Conservation (phyloP, 2,329 filamentous ascomycete species). For the Juglanconis oblonga region DNA sequence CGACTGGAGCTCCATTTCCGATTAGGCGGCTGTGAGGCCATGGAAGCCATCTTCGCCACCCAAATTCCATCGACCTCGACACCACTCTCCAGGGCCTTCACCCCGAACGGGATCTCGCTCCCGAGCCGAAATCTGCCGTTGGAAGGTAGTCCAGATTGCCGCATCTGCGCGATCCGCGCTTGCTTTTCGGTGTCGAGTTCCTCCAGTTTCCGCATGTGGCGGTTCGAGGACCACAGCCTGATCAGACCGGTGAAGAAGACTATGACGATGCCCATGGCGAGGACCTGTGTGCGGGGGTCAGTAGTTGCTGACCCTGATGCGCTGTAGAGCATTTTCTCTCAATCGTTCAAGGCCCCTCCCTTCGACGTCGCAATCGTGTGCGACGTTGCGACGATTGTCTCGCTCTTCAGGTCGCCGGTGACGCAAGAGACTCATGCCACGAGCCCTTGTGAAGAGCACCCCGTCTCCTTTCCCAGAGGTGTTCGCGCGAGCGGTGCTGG, state of each 20-base stretch:
- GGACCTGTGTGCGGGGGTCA: slow-evolving; percentile 51
- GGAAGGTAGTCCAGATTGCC: slow-evolving; percentile 47
- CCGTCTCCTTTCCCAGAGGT: background rate
- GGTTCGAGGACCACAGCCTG: slow-evolving; percentile 65
- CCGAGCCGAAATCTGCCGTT: slow-evolving; percentile 27
- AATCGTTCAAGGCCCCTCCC: background rate
- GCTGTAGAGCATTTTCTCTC: slow-evolving; percentile 16
- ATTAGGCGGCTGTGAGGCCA: slow-evolving; percentile 21
- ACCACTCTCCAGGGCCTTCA: slow-evolving; percentile 79
- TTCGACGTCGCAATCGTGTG: background rate
- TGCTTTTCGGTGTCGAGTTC: slow-evolving; percentile 65
- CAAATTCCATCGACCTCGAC: slow-evolving; percentile 84
- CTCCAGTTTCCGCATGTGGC: slow-evolving; percentile 54
- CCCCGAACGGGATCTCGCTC: slow-evolving; percentile 77
- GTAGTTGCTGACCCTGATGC: background rate
- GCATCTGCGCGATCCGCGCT: slow-evolving; percentile 50
- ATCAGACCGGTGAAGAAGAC: slow-evolving; percentile 67
- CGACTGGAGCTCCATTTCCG: slow-evolving; percentile 17
- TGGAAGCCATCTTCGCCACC: slow-evolving; percentile 56
- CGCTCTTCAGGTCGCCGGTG: background rate
- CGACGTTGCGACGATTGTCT: background rate
- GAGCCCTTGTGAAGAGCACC: background rate
- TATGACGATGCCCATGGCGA: slow-evolving; percentile 66
- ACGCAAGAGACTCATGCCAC: background rate
- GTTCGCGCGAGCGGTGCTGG: background rate